Conservation (phyloP, 441 rosid species). For the Adansonia madagascariensis region DNA sequence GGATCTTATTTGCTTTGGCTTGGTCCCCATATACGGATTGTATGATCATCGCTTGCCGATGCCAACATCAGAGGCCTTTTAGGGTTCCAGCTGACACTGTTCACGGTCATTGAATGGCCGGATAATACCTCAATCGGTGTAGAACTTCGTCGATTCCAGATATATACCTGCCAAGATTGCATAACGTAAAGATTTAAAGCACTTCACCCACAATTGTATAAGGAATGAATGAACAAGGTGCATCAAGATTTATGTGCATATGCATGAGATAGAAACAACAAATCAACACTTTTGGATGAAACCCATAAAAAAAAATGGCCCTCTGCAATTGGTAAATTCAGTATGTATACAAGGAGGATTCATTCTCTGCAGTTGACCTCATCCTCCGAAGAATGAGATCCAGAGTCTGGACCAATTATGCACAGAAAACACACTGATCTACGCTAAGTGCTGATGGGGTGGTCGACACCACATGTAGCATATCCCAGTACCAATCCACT, state of each 20-base stretch:
- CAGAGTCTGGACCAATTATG: background rate
- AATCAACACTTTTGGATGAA: background rate
- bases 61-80: constrained; percentile 76
- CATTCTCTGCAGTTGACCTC: background rate
- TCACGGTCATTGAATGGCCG: constrained; percentile 81
- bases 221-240: background rate
- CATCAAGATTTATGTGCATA: background rate
- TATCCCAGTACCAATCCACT: background rate
- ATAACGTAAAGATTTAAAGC: constrained; percentile 8
- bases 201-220: background rate
- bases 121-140: constrained; percentile 70
- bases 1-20: constrained; percentile 33
- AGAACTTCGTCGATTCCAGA: constrained; percentile 62
- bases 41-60: constrained; percentile 87
- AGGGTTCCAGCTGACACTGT: constrained; percentile 89
- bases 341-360: background rate
- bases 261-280: background rate
- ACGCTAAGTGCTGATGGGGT: background rate
- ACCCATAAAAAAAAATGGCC: background rate
- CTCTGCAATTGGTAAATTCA: background rate
- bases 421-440: background rate
- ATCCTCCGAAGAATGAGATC: background rate
- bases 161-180: constrained; percentile 57
- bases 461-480: background rate
- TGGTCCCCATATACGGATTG: constrained; percentile 87